A percentile compares a stretch with the other conserved stretches of the same genome.
Conservation (phyloP, 148 eudicot genomes). For the Nepenthes mirabilis region DNA sequence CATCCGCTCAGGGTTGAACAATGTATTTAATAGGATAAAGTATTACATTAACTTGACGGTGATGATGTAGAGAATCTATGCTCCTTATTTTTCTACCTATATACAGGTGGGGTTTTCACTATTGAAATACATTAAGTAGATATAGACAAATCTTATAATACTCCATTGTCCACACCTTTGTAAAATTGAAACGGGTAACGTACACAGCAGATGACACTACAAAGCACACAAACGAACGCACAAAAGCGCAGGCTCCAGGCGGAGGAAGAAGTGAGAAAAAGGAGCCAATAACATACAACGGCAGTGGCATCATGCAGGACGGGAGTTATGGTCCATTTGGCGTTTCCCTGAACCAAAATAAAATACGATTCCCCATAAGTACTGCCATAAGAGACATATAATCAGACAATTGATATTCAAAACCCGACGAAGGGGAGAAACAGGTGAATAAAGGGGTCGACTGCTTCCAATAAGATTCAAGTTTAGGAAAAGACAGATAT, state of each 20-base stretch:
- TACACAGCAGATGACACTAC: too few species aligned
- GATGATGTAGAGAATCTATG: too few species aligned
- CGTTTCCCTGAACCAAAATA: constrained; percentile 23
- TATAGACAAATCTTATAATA: too few species aligned
- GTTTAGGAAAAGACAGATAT: not conserved
- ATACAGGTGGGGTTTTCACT: too few species aligned
- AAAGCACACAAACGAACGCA: not conserved
- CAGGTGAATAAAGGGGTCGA: not conserved
- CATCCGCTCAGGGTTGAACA: too few species aligned
- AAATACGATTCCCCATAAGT: not conserved
- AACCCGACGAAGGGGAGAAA: not conserved
- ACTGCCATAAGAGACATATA: constrained; percentile 4
- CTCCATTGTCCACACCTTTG: too few species aligned
- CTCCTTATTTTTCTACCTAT: too few species aligned
- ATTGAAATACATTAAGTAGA: too few species aligned
- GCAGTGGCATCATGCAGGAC: constrained; percentile 61
- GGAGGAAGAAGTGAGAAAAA: not conserved
- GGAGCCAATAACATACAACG: constrained; percentile 28
- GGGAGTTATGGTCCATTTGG: constrained; percentile 61
- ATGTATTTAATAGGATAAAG: too few species aligned
- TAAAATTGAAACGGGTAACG: too few species aligned
- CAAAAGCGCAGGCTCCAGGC: too few species aligned
- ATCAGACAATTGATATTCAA: constrained; percentile 10
- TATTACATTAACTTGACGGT: too few species aligned
- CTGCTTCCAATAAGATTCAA: not conserved